These are phyloP conservation scores for Pythium phragmitis DNA, from an alignment of 352 stramenopile species.

Conservation along the genomic window DNA sequence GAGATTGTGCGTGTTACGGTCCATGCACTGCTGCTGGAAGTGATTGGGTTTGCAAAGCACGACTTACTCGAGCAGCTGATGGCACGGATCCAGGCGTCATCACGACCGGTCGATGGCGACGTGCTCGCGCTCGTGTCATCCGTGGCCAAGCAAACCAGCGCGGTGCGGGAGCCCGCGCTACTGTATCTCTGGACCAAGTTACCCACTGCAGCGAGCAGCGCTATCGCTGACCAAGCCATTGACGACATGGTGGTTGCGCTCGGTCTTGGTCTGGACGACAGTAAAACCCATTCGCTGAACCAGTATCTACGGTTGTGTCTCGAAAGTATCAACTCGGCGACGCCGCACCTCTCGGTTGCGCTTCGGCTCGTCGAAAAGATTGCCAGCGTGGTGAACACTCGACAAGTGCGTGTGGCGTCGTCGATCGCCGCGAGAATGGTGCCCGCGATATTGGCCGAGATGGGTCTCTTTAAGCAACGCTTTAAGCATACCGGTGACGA, in stretches of 20 bases:
- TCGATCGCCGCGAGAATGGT: constrained; percentile 4
- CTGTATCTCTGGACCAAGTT: constrained; percentile 44
- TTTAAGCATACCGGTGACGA: constrained; percentile 10
- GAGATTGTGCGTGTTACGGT: constrained; percentile 41
- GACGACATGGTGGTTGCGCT: constrained; percentile 28
- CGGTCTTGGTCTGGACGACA: background rate
- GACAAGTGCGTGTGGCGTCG: background rate
- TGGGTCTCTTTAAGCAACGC: constrained; percentile 1
- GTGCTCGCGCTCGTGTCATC: background rate
- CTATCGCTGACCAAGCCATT: constrained; percentile 9
- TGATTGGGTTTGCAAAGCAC: constrained; percentile 48
- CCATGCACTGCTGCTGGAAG: constrained; percentile 53
- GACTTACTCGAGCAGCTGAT: constrained; percentile 28
- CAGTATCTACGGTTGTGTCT: constrained; percentile 24
- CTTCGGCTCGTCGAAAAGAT: constrained; percentile 26
- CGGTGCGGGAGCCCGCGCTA: constrained; percentile 36
- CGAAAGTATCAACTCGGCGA: background rate
- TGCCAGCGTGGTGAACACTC: background rate
- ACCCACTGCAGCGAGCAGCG: background rate
- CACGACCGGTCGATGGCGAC: constrained; percentile 11
- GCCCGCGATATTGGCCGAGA: constrained; percentile 1
- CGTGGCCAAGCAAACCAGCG: constrained; percentile 8
- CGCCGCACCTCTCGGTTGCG: constrained; percentile 1
- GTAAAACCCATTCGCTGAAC: constrained; percentile 1
- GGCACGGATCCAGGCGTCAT: constrained; percentile 22